Percentiles rank a stretch among this genome's conserved stretches.
These are phyloP conservation scores for Carex pumila DNA, from an alignment of 176 grass and related monocot genomes.

Conservation along the genomic window DNA sequence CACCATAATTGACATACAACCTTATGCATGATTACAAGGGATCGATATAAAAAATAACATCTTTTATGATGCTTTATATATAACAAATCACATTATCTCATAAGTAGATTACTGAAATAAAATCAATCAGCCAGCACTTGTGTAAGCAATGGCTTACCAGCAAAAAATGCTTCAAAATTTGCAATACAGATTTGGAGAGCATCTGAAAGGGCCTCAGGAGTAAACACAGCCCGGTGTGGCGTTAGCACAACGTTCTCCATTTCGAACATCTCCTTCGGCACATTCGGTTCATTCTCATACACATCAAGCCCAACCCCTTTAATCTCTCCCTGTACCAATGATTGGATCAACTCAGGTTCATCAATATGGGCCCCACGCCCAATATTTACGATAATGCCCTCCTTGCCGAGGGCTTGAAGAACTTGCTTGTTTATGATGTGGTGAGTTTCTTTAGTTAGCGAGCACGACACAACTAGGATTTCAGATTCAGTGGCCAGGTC, in stretches of 20 bases:
- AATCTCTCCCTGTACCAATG: constrained; percentile 20
- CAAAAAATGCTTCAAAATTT: constrained; percentile 55
- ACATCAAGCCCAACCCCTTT: constrained; percentile 48
- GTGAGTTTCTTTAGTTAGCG: too few species aligned
- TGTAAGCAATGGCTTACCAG: constrained; percentile 21
- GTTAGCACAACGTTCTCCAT: constrained; percentile 58
- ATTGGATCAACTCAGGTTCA: constrained; percentile 30
- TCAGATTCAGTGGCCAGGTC: constrained; percentile 30
- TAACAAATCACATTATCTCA: neutral
- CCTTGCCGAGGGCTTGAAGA: too few species aligned
- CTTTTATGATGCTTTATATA: neutral
- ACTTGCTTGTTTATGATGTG: too few species aligned
- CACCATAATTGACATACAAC: neutral
- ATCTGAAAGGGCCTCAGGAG: constrained; percentile 1
- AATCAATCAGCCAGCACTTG: neutral
- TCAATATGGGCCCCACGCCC: too few species aligned
- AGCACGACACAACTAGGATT: constrained; percentile 28
- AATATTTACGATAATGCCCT: too few species aligned
- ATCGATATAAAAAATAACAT: neutral
- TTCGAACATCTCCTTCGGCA: constrained; percentile 27
- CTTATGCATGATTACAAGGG: neutral
- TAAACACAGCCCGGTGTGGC: constrained; percentile 4
- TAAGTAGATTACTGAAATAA: neutral
- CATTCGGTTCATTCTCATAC: constrained; percentile 33
- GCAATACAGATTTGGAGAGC: neutral